Conservation (phyloP, 805 yeast species). For the Starmera pachycereana region DNA sequence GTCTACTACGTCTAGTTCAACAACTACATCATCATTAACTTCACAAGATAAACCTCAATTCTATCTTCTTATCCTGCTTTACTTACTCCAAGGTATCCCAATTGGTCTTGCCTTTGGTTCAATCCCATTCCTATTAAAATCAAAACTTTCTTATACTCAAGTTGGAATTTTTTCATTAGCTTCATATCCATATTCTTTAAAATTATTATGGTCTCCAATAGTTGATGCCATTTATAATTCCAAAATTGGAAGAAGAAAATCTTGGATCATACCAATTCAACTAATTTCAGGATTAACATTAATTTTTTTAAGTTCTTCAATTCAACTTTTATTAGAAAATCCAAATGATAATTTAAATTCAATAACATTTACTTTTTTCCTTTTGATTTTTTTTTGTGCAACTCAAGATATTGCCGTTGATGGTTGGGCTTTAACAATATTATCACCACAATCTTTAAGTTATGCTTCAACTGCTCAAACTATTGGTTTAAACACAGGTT, state of each 20-base stretch:
- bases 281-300: slow-evolving; percentile 63
- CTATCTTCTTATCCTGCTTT: slow-evolving; percentile 57
- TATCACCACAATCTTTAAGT: slow-evolving; percentile 67
- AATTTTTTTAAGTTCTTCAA: slow-evolving; percentile 48
- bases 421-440: slow-evolving; percentile 94
- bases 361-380: slow-evolving; percentile 64
- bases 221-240: slow-evolving; percentile 77
- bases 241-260: slow-evolving; percentile 68
- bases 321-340: slow-evolving; percentile 37
- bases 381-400: slow-evolving; percentile 80
- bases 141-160: slow-evolving; percentile 75
- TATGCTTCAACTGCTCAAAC: slow-evolving; percentile 98
- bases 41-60: slow-evolving; percentile 64
- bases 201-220: slow-evolving; percentile 90
- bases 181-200: slow-evolving; percentile 88
- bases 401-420: slow-evolving; percentile 98
- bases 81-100: slow-evolving; percentile 91
- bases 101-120: slow-evolving; percentile 94
- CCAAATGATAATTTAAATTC: slow-evolving; percentile 39
- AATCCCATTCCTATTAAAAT: slow-evolving; percentile 79
- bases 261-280: slow-evolving; percentile 95
- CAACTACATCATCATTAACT: slow-evolving; percentile 15
- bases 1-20: slow-evolving; percentile 2
- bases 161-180: slow-evolving; percentile 88
- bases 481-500: slow-evolving; percentile 87